Base-by-base conservation (phyloP, 1,139 yeast species). In the Taiozyma sp. region DNA sequence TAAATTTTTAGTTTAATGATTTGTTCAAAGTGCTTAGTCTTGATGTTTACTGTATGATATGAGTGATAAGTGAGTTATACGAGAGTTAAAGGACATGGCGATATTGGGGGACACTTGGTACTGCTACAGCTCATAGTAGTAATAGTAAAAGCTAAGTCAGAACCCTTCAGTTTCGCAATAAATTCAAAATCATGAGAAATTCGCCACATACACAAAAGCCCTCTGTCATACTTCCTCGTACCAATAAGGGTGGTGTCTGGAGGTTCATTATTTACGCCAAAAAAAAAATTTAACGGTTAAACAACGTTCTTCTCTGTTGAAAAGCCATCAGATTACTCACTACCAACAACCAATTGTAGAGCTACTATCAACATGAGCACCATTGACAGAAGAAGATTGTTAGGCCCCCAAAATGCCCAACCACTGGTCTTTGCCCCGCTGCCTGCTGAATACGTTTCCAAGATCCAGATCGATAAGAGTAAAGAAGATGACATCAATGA, bases 381-480 rank as follows among this genome's bases (percentile, higher is more conserved):
- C 29, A 72, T 72, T 47, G 93, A 87, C 63, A 82, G 93, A 75
- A 81, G 90, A 74, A 76, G 92, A 66, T 71, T 86, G 27, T 63
- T 83, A 42, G 93, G 92, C 0, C 93, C 93, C 2, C 60, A 73
- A 1, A 78, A 77, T 54, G 86, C 86, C 8, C 72, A 71, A 48
- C 77, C 81, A 22, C 77, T 87, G 14, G 68, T 65, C 0, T 79
- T 76, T 60, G 66, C 60, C 19, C 62, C 66, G 8, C 50, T 61
- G 9, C 58, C 60, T 16, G 52, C 48, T 19, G 53, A 53, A 24
- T 45, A 52, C 22, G 29, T 43, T 12, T 8, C 48, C 16, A 23
- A 48, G n/a, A 8, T 30, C 2, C 36, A 49, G 8, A 42, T 51
- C 12, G 45, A 45, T 34, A 28, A 45, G 30, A 44, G 38, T 14